These are phyloP conservation scores for Candida gorgasii DNA, from an alignment of 805 yeast genomes.

Conservation along the genomic window DNA sequence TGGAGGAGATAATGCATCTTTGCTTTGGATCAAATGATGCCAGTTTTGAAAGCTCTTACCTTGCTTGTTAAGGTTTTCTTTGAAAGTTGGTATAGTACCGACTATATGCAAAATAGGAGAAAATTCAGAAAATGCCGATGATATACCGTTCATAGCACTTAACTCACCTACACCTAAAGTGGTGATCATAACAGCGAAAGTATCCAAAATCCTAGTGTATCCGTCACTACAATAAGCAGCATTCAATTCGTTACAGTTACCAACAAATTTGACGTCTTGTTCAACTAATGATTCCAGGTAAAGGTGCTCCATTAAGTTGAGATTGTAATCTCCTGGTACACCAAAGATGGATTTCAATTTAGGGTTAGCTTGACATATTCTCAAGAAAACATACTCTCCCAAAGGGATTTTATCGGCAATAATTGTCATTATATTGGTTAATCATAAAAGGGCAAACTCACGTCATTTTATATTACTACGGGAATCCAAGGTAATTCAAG, in stretches of 20 bases:
- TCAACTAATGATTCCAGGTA: conserved; percentile 44
- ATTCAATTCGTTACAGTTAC: conserved; percentile 85
- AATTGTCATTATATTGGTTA: conserved; percentile 12
- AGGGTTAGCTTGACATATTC: conserved; percentile 56
- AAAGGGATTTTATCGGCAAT: conserved; percentile 42
- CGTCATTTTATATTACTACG: background rate
- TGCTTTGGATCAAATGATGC: conserved; percentile 64
- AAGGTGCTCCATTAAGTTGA: conserved; percentile 65
- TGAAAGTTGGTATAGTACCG: conserved; percentile 45
- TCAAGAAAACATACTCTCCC: conserved; percentile 64
- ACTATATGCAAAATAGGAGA: conserved; percentile 83
- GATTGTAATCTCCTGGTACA: conserved; percentile 78
- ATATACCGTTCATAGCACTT: conserved; percentile 77
- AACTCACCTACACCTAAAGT: conserved; percentile 92
- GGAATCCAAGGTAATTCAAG: background rate
- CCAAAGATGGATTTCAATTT: conserved; percentile 59
- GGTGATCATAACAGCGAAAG: conserved; percentile 59
- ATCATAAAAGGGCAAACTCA: background rate
- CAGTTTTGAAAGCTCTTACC: conserved; percentile 21
- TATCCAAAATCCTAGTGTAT: conserved; percentile 64
- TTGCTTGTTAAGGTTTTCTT: conserved; percentile 16
- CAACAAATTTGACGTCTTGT: conserved; percentile 64
- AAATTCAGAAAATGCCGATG: conserved; percentile 81
- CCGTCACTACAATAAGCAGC: conserved; percentile 93
- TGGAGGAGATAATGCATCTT: conserved; percentile 50